A percentile compares a stretch with the other conserved stretches of the same genome.
phyloP scores from a whole-genome alignment of 306 rosid genomes.

The Cyclanthera cordifolia region DNA sequence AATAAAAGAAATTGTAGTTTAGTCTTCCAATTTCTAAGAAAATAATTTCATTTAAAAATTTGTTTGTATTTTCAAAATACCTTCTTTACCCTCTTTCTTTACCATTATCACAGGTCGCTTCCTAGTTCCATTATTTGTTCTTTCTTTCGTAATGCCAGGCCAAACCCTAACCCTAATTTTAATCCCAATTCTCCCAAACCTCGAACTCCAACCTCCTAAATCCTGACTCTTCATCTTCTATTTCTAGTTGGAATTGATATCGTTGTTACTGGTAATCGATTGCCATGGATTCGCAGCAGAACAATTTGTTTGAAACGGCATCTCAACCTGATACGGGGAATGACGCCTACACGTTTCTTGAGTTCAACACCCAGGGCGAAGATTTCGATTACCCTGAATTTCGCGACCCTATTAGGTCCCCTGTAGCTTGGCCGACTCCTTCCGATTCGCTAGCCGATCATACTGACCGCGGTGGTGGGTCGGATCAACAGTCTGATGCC shows the following conservation, averaged over 20 bases:
- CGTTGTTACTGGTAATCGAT: background rate
- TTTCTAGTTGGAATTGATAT: background rate
- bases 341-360: conserved; percentile 98
- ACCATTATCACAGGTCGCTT: background rate
- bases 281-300: conserved; percentile 76
- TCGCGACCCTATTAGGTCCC: conserved; percentile 83
- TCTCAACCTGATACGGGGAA: conserved; percentile 90
- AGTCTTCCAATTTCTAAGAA: too few species aligned
- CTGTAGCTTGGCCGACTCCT: conserved; percentile 90
- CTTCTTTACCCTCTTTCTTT: too few species aligned
- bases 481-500: conserved; percentile 84
- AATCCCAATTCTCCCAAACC: conserved; percentile 27
- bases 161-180: conserved; percentile 57
- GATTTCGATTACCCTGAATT: conserved; percentile 94
- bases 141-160: conserved; percentile 11
- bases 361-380: conserved; percentile 96
- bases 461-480: conserved; percentile 53
- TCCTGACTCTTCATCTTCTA: background rate
- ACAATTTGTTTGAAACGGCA: conserved; percentile 75
- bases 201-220: conserved; percentile 11
- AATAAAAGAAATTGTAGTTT: too few species aligned
- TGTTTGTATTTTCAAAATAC: too few species aligned
- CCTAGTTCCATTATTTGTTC: background rate
- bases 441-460: conserved; percentile 75
- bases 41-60: too few species aligned